These are phyloP conservation scores for Xylaria cubensis DNA, from an alignment of 495 filamentous ascomycete genomes.

Conservation along the genomic window DNA sequence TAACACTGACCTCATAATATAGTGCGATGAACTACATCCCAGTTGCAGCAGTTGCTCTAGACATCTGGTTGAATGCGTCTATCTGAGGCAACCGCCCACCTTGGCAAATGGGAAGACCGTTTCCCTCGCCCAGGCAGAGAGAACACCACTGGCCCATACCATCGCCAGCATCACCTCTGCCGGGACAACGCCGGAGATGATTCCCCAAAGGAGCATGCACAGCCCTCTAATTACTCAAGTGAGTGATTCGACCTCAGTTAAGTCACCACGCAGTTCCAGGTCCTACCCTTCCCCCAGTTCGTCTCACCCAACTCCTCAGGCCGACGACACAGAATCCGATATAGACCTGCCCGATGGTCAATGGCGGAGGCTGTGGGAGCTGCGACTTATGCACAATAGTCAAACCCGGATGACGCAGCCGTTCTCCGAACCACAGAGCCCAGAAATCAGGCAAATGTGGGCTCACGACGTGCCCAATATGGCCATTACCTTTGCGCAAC, in stretches of 20 bases:
- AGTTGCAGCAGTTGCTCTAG: slow-evolving; percentile 48
- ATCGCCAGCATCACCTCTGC: slow-evolving; percentile 7
- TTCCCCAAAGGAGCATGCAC: not conserved
- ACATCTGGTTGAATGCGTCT: slow-evolving; percentile 46
- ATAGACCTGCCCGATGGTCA: slow-evolving; percentile 41
- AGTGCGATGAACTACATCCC: slow-evolving; percentile 51
- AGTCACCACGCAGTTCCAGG: slow-evolving; percentile 28
- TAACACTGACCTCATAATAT: slow-evolving; percentile 27
- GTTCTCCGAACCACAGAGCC: slow-evolving; percentile 29
- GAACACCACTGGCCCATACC: not conserved
- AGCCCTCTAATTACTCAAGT: slow-evolving; percentile 14
- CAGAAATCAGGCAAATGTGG: slow-evolving; percentile 35
- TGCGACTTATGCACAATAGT: slow-evolving; percentile 46
- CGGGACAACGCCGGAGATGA: not conserved
- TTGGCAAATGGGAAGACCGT: slow-evolving; percentile 6
- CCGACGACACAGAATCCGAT: slow-evolving; percentile 30
- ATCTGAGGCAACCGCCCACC: slow-evolving; percentile 29
- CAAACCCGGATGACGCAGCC: slow-evolving; percentile 37
- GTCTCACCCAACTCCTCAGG: slow-evolving; percentile 28
- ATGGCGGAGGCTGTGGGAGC: slow-evolving; percentile 45
- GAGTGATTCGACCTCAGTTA: slow-evolving; percentile 22
- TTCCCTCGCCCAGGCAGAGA: slow-evolving; percentile 2
- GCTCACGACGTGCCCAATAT: slow-evolving; percentile 36
- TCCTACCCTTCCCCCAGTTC: slow-evolving; percentile 35
- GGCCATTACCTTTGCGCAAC: slow-evolving; percentile 40